Conservation (phyloP, 78 protist genomes). For the Neovahlkampfia damariscottae region DNA sequence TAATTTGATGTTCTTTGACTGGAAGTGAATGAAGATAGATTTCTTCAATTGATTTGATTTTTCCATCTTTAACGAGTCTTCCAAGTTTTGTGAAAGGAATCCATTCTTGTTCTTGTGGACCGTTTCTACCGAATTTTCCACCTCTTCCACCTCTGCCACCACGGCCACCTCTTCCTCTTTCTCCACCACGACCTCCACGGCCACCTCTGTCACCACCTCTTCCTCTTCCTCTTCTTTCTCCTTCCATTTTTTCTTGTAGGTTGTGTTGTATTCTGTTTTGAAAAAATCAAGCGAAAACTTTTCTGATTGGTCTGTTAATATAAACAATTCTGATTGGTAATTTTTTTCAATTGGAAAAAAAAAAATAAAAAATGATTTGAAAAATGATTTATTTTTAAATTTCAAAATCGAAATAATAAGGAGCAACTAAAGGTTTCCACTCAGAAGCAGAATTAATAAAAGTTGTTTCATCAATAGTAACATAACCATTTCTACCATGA, state of each 20-base stretch:
- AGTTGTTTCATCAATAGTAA: constrained; percentile 36
- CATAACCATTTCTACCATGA: constrained; percentile 49
- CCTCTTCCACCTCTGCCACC: constrained; percentile 75
- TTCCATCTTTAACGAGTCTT: constrained; percentile 90
- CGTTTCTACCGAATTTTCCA: constrained; percentile 38
- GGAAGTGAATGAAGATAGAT: constrained; percentile 97
- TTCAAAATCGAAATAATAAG: too few species aligned
- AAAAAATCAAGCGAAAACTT: too few species aligned
- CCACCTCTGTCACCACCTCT: constrained; percentile 62
- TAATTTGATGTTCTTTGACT: constrained; percentile 98
- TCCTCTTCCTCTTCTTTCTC: background rate
- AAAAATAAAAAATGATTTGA: too few species aligned
- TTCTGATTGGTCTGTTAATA: too few species aligned
- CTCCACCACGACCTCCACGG: constrained; percentile 33
- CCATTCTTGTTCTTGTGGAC: constrained; percentile 73
- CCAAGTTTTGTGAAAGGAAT: constrained; percentile 99
- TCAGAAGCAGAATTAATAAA: constrained; percentile 30
- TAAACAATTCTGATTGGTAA: too few species aligned
- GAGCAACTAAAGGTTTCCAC: too few species aligned
- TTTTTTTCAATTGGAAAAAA: too few species aligned
- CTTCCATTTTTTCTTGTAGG: too few species aligned
- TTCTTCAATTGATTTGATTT: constrained; percentile 87
- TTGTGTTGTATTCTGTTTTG: too few species aligned
- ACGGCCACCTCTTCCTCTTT: constrained; percentile 33
- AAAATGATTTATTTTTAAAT: too few species aligned